phyloP scores from a whole-genome alignment of 106 monocot genomes.

The Cymbidium sinense region DNA sequence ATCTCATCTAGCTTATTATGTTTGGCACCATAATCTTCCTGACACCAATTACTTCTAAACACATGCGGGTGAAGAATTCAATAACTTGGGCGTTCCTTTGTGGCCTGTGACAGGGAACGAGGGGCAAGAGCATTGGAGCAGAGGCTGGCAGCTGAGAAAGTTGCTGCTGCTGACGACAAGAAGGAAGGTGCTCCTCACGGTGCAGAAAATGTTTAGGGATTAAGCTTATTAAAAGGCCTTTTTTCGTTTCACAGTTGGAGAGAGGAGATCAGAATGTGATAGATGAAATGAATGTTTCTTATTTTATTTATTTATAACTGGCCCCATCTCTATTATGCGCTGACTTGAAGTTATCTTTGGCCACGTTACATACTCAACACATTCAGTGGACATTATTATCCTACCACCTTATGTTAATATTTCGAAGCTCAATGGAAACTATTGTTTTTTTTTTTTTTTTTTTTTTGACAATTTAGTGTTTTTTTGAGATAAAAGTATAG shows the following conservation, averaged over 20 bases:
- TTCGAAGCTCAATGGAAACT: too few species aligned
- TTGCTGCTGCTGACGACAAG: conserved; percentile 15
- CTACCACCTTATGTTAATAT: too few species aligned
- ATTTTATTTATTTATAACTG: neutral
- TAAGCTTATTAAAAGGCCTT: neutral
- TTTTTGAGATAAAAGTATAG: too few species aligned
- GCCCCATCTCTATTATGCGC: too few species aligned
- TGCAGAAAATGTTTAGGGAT: conserved; percentile 47
- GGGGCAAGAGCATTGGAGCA: conserved; percentile 86
- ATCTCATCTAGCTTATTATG: neutral
- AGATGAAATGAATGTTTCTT: conserved; percentile 2
- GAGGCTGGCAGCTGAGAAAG: conserved; percentile 70
- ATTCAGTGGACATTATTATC: too few species aligned
- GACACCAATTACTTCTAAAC: neutral
- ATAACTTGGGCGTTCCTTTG: neutral
- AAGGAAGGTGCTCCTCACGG: conserved; percentile 17
- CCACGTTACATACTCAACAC: too few species aligned
- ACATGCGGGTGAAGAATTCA: neutral
- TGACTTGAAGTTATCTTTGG: too few species aligned
- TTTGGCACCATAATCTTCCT: neutral
- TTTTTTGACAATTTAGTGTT: too few species aligned
- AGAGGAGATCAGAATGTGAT: neutral
- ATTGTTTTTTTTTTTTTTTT: too few species aligned
- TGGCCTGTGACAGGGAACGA: conserved; percentile 54
- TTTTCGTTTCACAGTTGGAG: neutral